Percentiles rank a stretch among this genome's conserved stretches.
phyloP scores from a whole-genome alignment of 164 flowering plant genomes.

The Tetrastigma voinierianum region DNA sequence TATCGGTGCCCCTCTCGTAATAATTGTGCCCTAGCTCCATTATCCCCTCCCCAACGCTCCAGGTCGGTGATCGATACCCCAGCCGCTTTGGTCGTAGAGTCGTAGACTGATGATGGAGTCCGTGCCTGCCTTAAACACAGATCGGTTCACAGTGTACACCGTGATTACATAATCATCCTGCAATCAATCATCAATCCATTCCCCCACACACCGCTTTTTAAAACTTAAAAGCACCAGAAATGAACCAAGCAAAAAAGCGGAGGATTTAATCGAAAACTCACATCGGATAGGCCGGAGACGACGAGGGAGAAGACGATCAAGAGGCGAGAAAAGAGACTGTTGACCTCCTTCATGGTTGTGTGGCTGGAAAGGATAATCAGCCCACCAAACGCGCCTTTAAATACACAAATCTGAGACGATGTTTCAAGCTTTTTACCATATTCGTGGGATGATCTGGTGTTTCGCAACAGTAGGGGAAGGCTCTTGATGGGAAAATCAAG shows the following conservation, averaged over 20 bases:
- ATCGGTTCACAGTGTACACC: slow-evolving; percentile 72
- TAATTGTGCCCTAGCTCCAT: slow-evolving; percentile 69
- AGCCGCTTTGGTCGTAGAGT: slow-evolving; percentile 40
- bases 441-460: too few species aligned
- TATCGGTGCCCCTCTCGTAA: slow-evolving; percentile 89
- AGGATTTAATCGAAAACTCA: slow-evolving; percentile 5
- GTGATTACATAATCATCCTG: slow-evolving; percentile 73
- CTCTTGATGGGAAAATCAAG: too few species aligned
- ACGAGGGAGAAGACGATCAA: slow-evolving; percentile 20
- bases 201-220: slow-evolving; percentile 7
- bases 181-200: too few species aligned
- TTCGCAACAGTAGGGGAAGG: too few species aligned
- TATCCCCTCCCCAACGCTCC: slow-evolving; percentile 82
- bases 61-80: slow-evolving; percentile 41
- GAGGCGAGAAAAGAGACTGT: slow-evolving; percentile 16
- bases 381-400: too few species aligned
- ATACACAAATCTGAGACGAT: too few species aligned
- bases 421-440: too few species aligned
- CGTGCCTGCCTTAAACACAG: slow-evolving; percentile 72
- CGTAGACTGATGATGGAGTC: slow-evolving; percentile 64
- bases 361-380: too few species aligned
- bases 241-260: neutral
- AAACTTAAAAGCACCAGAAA: too few species aligned
- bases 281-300: slow-evolving; percentile 20
- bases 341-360: slow-evolving; percentile 1